Percentiles rank a stretch among this genome's conserved stretches.
phyloP scores from a whole-genome alignment of 345 rosid genomes.

The Salix suchowensis region DNA sequence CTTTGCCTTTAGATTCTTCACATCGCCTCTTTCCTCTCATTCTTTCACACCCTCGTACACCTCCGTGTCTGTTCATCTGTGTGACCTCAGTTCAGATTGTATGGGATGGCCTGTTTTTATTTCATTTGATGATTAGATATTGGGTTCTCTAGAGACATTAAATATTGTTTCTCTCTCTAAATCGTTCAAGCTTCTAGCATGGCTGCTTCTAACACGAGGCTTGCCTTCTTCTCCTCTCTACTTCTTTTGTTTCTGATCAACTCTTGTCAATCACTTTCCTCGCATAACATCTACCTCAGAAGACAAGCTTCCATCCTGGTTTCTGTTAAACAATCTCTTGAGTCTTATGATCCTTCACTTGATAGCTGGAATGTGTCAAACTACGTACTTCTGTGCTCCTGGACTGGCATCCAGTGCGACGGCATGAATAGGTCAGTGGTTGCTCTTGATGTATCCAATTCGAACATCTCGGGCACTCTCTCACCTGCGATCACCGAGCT shows the following conservation, averaged over 20 bases:
- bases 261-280: constrained; percentile 25
- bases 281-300: constrained; percentile 33
- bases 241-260: constrained; percentile 11
- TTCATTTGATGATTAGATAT: constrained; percentile 11
- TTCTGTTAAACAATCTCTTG: constrained; percentile 45
- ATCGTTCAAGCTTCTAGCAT: neutral
- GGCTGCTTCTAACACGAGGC: constrained; percentile 14
- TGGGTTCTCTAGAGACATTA: constrained; percentile 5
- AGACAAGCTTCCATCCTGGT: constrained; percentile 56
- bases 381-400: constrained; percentile 47
- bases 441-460: constrained; percentile 48
- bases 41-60: neutral
- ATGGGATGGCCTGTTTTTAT: constrained; percentile 6
- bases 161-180: neutral
- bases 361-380: constrained; percentile 46
- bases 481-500: constrained; percentile 48
- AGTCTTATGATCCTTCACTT: constrained; percentile 43
- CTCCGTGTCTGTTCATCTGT: neutral
- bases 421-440: constrained; percentile 35
- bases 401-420: constrained; percentile 50
- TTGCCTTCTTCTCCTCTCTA: constrained; percentile 21
- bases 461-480: constrained; percentile 53
- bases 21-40: neutral
- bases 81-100: neutral
- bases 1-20: constrained; percentile 22